Conservation (phyloP, 345 rosid genomes). For the Populus alba region DNA sequence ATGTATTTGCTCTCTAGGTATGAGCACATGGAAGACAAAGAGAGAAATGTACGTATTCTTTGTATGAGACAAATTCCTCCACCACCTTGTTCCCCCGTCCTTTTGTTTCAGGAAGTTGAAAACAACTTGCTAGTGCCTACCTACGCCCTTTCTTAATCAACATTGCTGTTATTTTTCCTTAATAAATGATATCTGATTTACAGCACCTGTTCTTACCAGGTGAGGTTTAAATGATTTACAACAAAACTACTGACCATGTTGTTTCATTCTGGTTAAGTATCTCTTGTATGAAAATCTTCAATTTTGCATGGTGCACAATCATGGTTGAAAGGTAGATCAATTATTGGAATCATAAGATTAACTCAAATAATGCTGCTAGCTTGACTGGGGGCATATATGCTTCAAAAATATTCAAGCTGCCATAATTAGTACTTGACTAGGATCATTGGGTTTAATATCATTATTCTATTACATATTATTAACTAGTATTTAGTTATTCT, state of each 20-base stretch:
- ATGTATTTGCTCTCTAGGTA: neutral
- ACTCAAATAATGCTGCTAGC: no score
- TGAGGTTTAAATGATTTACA: neutral
- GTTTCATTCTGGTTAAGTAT: no score
- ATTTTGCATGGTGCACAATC: no score
- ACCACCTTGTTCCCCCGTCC: conserved; percentile 4
- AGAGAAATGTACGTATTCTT: conserved; percentile 25
- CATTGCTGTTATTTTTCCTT: neutral
- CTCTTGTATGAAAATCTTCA: no score
- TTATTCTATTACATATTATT: no score
- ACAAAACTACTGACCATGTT: neutral
- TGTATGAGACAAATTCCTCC: conserved; percentile 24
- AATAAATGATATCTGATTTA: neutral
- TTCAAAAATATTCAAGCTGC: no score
- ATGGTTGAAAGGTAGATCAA: no score
- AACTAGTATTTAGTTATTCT: neutral
- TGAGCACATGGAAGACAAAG: conserved; percentile 8
- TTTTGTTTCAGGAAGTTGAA: conserved; percentile 2
- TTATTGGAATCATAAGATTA: no score
- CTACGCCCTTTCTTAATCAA: conserved; percentile 2
- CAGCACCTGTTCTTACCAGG: neutral
- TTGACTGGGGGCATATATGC: no score
- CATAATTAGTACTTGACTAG: no score
- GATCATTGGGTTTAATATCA: no score
- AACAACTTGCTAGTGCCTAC: neutral